Conservation (phyloP, 352 stramenopile genomes). For the Pythium dissotocum region DNA sequence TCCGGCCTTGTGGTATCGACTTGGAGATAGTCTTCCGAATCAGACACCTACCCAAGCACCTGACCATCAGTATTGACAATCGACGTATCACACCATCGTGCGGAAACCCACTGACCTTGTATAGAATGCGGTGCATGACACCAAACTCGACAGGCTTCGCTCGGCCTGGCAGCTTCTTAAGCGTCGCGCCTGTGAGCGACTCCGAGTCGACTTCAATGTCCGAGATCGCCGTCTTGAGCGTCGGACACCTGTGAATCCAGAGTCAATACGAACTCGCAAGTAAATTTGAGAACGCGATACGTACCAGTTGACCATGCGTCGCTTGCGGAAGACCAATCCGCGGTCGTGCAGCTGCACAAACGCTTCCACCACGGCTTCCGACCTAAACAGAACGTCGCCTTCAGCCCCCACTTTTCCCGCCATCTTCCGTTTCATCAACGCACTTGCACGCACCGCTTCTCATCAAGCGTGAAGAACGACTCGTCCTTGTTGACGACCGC, state of each 20-base stretch:
- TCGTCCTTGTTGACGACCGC: constrained; percentile 96
- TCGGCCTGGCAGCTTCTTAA: constrained; percentile 75
- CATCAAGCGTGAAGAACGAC: constrained; percentile 98
- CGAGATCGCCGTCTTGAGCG: constrained; percentile 95
- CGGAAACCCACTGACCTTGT: constrained; percentile 44
- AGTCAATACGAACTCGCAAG: neutral
- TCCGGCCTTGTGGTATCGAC: constrained; percentile 98
- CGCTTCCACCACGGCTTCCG: constrained; percentile 54
- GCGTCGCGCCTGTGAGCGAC: constrained; percentile 91
- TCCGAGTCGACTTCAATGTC: constrained; percentile 98
- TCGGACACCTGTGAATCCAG: constrained; percentile 54
- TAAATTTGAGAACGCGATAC: constrained; percentile 22
- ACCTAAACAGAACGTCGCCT: constrained; percentile 22
- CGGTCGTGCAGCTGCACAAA: constrained; percentile 94
- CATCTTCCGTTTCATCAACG: constrained; percentile 52
- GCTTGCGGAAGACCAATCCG: constrained; percentile 96
- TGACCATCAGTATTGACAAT: neutral
- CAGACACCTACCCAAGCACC: constrained; percentile 35
- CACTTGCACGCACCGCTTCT: constrained; percentile 84
- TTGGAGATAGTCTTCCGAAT: constrained; percentile 74
- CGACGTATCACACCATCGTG: neutral
- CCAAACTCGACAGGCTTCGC: constrained; percentile 76
- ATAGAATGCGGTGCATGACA: constrained; percentile 82
- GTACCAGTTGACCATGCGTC: constrained; percentile 98
- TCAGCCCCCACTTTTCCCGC: neutral